These are phyloP conservation scores for Cladosporium sp. DNA, from an alignment of 2,329 filamentous ascomycete species.

Conservation along the genomic window DNA sequence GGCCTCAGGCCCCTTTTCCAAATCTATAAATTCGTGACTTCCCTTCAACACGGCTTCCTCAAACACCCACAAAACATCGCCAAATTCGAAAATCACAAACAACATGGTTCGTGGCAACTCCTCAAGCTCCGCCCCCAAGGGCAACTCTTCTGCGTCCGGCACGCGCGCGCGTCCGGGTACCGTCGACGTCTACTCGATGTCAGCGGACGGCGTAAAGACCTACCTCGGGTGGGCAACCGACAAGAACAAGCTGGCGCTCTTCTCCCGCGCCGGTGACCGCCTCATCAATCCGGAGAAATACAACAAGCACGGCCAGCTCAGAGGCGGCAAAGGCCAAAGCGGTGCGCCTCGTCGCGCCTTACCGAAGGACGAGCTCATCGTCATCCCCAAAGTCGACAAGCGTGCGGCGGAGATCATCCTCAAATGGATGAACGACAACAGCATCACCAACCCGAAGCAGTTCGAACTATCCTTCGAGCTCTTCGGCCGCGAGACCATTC, in stretches of 20 bases:
- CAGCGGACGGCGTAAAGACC: background rate
- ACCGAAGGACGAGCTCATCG: background rate
- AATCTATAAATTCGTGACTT: too few relatives aligned
- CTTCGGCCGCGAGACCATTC: background rate
- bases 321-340: background rate
- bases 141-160: background rate
- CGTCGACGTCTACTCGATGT: background rate
- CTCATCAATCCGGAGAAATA: background rate
- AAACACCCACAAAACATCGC: too few relatives aligned
- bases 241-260: background rate
- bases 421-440: background rate
- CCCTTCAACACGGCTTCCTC: too few relatives aligned
- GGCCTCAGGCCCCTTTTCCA: too few relatives aligned
- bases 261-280: background rate
- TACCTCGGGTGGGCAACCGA: background rate
- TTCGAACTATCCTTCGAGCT: background rate
- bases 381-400: background rate
- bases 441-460: background rate
- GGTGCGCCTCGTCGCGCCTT: background rate
- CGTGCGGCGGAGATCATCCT: background rate
- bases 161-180: background rate
- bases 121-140: background rate
- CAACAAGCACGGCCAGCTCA: background rate
- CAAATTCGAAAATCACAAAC: background rate
- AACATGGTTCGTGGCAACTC: background rate